Evolutionary conservation across 192 early-diverging fungal species (phyloP).

Genomic region (Coemansia sp.): DNA sequence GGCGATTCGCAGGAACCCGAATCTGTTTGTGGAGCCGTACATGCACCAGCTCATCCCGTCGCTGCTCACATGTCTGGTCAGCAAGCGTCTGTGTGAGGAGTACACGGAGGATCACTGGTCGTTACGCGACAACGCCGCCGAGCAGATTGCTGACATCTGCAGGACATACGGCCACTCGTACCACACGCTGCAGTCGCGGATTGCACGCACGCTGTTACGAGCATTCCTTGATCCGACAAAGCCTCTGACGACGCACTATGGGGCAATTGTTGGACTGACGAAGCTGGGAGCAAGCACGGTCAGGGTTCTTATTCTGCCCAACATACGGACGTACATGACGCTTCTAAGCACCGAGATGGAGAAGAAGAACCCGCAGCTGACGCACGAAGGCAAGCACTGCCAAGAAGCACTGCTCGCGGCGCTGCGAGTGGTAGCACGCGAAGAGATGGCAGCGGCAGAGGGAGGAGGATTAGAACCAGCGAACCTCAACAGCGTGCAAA

Average conservation of each 20-base stretch:
- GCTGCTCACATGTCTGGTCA: slow-evolving; percentile 90
- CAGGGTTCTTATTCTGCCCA: slow-evolving; percentile 71
- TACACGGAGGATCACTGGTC: slow-evolving; percentile 77
- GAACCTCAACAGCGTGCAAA: slow-evolving; percentile 22
- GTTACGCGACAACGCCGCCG: slow-evolving; percentile 74
- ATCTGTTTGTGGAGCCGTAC: slow-evolving; percentile 92
- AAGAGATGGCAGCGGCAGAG: slow-evolving; percentile 1
- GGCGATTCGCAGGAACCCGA: slow-evolving; percentile 81
- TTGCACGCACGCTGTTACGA: slow-evolving; percentile 84
- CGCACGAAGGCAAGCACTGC: slow-evolving; percentile 36
- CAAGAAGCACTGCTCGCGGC: slow-evolving; percentile 30
- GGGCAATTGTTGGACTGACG: slow-evolving; percentile 78
- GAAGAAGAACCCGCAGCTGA: slow-evolving; percentile 44
- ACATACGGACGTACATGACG: slow-evolving; percentile 66
- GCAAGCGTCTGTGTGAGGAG: slow-evolving; percentile 71
- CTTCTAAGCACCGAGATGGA: slow-evolving; percentile 51
- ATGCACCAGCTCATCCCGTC: slow-evolving; percentile 94
- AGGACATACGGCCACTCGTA: slow-evolving; percentile 76
- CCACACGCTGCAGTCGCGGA: slow-evolving; percentile 83
- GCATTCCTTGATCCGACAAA: slow-evolving; percentile 89
- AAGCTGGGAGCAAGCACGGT: slow-evolving; percentile 79
- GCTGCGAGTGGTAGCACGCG: slow-evolving; percentile 22
- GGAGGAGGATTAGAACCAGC: slow-evolving; percentile 11
- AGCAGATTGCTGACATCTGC: slow-evolving; percentile 73
- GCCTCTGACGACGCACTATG: slow-evolving; percentile 82